These are phyloP conservation scores for Termitomyces sp. DNA, from an alignment of 768 basidiomycete genomes.

Conservation along the genomic window DNA sequence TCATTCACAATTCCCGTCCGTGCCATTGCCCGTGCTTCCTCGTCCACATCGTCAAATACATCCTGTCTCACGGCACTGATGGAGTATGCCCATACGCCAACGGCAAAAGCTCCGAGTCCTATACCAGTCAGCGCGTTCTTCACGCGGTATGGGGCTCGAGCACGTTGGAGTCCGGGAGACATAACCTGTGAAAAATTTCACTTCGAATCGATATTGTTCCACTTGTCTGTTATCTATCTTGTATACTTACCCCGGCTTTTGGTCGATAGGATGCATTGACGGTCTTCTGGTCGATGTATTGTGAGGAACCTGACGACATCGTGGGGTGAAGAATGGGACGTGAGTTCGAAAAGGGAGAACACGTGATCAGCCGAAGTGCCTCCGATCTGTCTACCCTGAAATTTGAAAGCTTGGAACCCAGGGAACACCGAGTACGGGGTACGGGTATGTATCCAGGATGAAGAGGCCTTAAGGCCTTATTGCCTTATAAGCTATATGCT, in stretches of 20 bases:
- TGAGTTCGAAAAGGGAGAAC: conserved; percentile 1
- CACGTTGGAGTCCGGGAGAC: conserved; percentile 84
- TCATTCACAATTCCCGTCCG: conserved; percentile 22
- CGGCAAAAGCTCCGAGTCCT: conserved; percentile 64
- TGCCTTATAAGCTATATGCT: background rate
- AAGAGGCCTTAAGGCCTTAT: background rate
- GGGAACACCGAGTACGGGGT: background rate
- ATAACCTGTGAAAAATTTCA: conserved; percentile 45
- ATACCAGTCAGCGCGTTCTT: conserved; percentile 78
- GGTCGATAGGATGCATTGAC: conserved; percentile 48
- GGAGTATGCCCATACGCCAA: conserved; percentile 86
- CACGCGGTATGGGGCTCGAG: conserved; percentile 76
- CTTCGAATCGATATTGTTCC: background rate
- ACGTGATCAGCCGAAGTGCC: conserved; percentile 1
- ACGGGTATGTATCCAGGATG: background rate
- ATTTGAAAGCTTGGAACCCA: background rate
- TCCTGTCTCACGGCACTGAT: conserved; percentile 94
- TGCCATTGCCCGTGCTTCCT: conserved; percentile 60
- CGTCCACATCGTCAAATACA: conserved; percentile 82
- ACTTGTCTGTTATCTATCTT: conserved; percentile 1
- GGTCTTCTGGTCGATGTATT: conserved; percentile 39
- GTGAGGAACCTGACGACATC: conserved; percentile 13
- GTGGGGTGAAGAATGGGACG: background rate
- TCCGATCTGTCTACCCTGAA: background rate
- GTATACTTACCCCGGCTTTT: conserved; percentile 38